These are phyloP conservation scores for Aspergillus tanneri DNA, from an alignment of 2,329 filamentous ascomycete species.

Conservation along the genomic window DNA sequence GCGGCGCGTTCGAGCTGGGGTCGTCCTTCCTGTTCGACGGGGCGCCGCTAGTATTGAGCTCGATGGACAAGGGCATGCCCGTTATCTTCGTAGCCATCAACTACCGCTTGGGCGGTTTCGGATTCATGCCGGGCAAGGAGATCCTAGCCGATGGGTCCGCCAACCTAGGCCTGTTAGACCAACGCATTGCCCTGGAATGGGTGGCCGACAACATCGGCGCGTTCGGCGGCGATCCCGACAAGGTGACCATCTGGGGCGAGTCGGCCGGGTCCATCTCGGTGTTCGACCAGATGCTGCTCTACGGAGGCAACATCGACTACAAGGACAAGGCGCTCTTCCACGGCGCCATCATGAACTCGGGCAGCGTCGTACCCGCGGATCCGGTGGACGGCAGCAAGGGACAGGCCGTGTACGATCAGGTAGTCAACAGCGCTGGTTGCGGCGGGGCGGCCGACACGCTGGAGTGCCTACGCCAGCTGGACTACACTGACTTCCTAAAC, in stretches of 20 bases:
- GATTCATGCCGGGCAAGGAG: slow-evolving; percentile 69
- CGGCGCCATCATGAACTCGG: slow-evolving; percentile 75
- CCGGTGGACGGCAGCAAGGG: slow-evolving; percentile 65
- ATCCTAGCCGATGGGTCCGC: slow-evolving; percentile 64
- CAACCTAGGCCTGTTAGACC: slow-evolving; percentile 72
- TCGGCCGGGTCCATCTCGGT: slow-evolving; percentile 71
- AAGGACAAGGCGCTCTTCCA: slow-evolving; percentile 74
- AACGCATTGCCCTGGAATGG: slow-evolving; percentile 72
- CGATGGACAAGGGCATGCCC: slow-evolving; percentile 56
- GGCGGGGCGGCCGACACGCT: slow-evolving; percentile 43
- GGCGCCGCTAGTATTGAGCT: slow-evolving; percentile 32
- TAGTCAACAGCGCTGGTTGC: slow-evolving; percentile 50
- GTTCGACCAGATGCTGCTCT: slow-evolving; percentile 72
- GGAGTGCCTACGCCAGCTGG: slow-evolving; percentile 48
- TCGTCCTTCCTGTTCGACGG: slow-evolving; percentile 49
- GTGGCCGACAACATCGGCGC: slow-evolving; percentile 71
- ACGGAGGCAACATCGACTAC: slow-evolving; percentile 70
- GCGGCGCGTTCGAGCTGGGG: slow-evolving; percentile 54
- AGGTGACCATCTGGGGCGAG: slow-evolving; percentile 78
- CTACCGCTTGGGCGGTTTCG: slow-evolving; percentile 73
- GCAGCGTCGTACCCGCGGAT: slow-evolving; percentile 61
- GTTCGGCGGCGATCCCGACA: slow-evolving; percentile 76
- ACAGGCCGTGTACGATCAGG: slow-evolving; percentile 55
- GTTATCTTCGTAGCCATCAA: slow-evolving; percentile 76
- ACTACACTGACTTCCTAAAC: slow-evolving; percentile 53